Base-by-base conservation (phyloP, 768 basidiomycete species). In the Lactifluus volemus region DNA sequence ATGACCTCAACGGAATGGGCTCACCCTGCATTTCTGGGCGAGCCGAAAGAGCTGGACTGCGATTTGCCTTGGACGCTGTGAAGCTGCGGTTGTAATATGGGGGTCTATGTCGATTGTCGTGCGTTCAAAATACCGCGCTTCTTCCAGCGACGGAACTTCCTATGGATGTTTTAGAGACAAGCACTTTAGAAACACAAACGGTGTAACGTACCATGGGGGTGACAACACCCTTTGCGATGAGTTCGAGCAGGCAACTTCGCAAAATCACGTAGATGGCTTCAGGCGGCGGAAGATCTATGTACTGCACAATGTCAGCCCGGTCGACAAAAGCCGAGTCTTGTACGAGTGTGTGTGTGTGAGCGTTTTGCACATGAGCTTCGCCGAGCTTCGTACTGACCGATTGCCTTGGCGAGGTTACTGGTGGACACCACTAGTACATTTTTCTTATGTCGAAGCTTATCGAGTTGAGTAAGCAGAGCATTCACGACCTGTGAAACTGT, bases 401-500 rank as follows among this genome's bases (percentile, higher is more conserved):
- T 99, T 0, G 97, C 93, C 68, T 92, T 88, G 0, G 87, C 85
- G 6, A 99, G 81, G 73, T 98, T 99, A 58, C 93, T 96, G 0
- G 97, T 99, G 5, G 97, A 86, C 86, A 99, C 89, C 25, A 99
- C 87, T 25, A 98, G 76, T 2, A 95, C 93, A 69, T 99, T 99
- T 75, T 91, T 96, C 53, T 84, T 82, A 65, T 92, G 88, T 70
- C 89, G 92, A 17, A 99, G 77, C 72, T 94, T 97, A 76, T 99
- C 97, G 7, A 99, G 80, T 74, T 98, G 96, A 0, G 97, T 98
- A 9, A 99, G 78, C 3, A 99, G 82, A 0, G 97, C 97, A 71
- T 98, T 98, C 48, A 99, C 97, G 17, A 98, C 96, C 94, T 98
- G 68, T 7, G 25, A 30, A 36, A 11, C 34, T 38, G 25, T 39